Percentiles rank a stretch among this genome's conserved stretches.
Evolutionary conservation across 1,284 basidiomycete species (phyloP).

Genomic region (Butyriboletus appendiculatus): DNA sequence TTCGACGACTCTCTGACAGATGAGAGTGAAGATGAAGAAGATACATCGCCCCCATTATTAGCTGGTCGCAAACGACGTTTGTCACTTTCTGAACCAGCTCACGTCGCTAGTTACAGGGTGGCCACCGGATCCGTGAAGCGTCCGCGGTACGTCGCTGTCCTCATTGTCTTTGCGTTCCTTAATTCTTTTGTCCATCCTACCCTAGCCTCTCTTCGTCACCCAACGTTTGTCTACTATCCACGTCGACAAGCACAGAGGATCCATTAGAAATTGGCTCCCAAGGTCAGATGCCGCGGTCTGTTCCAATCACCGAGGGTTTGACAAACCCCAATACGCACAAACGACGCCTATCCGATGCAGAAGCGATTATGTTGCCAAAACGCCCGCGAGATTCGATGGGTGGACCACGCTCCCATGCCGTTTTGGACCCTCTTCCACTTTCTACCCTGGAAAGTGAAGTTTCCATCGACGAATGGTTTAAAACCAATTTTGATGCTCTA

Average conservation of each 20-base stretch:
- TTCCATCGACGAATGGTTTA: slow-evolving; percentile 29
- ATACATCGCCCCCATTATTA: background rate
- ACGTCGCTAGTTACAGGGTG: fast-evolving
- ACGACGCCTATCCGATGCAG: slow-evolving; percentile 36
- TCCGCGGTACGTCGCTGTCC: slow-evolving; percentile 5
- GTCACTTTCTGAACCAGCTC: background rate
- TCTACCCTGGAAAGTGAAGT: slow-evolving; percentile 9
- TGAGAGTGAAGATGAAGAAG: slow-evolving; percentile 7
- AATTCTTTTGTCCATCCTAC: background rate
- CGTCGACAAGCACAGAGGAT: background rate
- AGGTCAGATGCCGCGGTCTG: background rate
- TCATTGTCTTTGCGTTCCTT: background rate
- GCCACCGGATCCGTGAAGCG: slow-evolving; percentile 4
- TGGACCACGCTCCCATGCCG: slow-evolving; percentile 21
- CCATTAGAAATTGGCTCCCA: background rate
- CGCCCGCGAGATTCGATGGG: slow-evolving; percentile 22
- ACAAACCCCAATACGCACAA: slow-evolving; percentile 18
- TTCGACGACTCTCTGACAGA: slow-evolving; percentile 1
- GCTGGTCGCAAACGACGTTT: slow-evolving; percentile 23
- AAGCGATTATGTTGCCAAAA: slow-evolving; percentile 19
- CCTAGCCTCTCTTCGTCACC: background rate
- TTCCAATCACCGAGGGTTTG: too few species aligned
- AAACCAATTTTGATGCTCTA: slow-evolving; percentile 13
- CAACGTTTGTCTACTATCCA: slow-evolving; percentile 4
- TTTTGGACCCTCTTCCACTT: slow-evolving; percentile 33